Conservation (phyloP, 352 stramenopile species). For the Phytopythium oedochilum region DNA sequence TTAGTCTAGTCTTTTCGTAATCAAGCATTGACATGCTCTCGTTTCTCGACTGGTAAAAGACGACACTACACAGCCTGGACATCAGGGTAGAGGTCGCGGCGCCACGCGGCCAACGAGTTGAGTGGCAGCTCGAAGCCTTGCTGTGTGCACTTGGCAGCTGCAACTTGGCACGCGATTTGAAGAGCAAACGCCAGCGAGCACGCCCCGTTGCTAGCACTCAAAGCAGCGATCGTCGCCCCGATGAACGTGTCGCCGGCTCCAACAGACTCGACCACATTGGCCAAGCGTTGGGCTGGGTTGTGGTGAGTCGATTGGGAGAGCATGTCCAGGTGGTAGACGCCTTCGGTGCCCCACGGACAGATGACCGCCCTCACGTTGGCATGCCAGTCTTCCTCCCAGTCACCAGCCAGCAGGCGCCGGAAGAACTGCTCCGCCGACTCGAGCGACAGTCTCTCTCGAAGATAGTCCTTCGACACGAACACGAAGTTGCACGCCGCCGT, state of each 20-base stretch:
- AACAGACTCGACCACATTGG: conserved; percentile 53
- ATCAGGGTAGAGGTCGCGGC: conserved; percentile 6
- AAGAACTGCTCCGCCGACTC: conserved; percentile 41
- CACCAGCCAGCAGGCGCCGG: conserved; percentile 7
- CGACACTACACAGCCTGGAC: not conserved
- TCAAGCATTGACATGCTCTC: not conserved
- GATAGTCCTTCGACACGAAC: conserved; percentile 76
- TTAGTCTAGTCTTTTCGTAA: too few species aligned
- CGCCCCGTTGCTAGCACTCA: conserved; percentile 13
- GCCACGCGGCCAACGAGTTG: conserved; percentile 16
- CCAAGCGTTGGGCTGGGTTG: conserved; percentile 27
- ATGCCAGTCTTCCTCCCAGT: conserved; percentile 21
- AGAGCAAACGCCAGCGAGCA: conserved; percentile 27
- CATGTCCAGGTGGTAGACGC: conserved; percentile 52
- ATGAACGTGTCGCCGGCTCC: conserved; percentile 76
- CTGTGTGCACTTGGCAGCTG: conserved; percentile 54
- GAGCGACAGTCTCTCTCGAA: conserved; percentile 48
- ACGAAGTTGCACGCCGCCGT: conserved; percentile 34
- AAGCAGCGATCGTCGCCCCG: conserved; percentile 45
- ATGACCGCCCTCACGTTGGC: conserved; percentile 42
- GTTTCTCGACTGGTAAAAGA: not conserved
- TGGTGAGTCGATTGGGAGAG: conserved; percentile 16
- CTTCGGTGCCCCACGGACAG: conserved; percentile 57
- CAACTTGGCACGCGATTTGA: conserved; percentile 43
- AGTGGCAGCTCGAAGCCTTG: conserved; percentile 38